Evolutionary conservation across 306 rosid genomes (phyloP).

Genomic region (Cucumis melo): DNA sequence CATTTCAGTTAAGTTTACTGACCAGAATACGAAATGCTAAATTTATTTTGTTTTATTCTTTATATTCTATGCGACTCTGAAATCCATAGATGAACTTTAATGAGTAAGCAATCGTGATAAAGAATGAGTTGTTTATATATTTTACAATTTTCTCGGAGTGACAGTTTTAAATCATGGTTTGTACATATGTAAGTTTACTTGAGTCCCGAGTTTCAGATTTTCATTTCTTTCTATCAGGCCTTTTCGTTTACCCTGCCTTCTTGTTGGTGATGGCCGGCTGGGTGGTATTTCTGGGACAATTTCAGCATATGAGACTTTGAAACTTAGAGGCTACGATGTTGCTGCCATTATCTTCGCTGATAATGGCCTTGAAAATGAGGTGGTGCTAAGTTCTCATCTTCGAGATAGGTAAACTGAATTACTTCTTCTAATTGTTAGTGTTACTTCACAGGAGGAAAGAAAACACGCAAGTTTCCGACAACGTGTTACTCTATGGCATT

Average conservation of each 20-base stretch:
- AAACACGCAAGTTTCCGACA: background rate
- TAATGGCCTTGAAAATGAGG: slow-evolving; percentile 84
- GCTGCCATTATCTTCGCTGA: slow-evolving; percentile 67
- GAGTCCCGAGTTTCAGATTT: background rate
- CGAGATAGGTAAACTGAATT: slow-evolving; percentile 44
- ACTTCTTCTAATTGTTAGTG: background rate
- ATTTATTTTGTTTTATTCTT: background rate
- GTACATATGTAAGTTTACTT: background rate
- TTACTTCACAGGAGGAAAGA: background rate
- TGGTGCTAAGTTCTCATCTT: slow-evolving; percentile 50
- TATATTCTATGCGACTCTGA: background rate
- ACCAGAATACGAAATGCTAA: background rate
- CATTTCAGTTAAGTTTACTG: background rate
- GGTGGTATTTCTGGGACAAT: slow-evolving; percentile 95
- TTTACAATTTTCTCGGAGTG: background rate
- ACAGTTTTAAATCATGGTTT: background rate
- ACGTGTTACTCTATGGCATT: background rate
- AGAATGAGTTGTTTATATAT: background rate
- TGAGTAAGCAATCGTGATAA: background rate
- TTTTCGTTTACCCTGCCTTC: slow-evolving; percentile 77
- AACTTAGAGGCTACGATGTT: slow-evolving; percentile 74
- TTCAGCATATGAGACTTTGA: slow-evolving; percentile 84
- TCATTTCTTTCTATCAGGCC: slow-evolving; percentile 37
- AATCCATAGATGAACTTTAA: background rate
- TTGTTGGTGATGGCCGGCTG: slow-evolving; percentile 80